Evolutionary conservation across 2,329 filamentous ascomycete genomes (phyloP).

Genomic region (Stachybotrys elegans): DNA sequence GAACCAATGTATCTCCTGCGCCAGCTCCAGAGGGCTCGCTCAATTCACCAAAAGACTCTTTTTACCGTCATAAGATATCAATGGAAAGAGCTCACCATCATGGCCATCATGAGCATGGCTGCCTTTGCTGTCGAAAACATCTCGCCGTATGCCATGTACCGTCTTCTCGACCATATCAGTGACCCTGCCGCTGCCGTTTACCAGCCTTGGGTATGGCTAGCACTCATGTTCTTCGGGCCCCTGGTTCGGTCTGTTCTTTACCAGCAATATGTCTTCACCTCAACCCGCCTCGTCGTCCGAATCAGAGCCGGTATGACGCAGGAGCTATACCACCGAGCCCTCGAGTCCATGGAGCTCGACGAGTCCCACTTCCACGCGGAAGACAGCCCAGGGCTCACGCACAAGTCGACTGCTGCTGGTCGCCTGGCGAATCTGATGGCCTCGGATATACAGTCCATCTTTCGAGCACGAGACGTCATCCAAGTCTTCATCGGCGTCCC

Average conservation of each 20-base stretch:
- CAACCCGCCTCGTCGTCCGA: constrained; percentile 51
- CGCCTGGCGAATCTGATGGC: constrained; percentile 53
- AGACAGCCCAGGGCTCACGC: constrained; percentile 19
- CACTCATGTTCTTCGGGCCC: constrained; percentile 48
- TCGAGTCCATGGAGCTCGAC: constrained; percentile 51
- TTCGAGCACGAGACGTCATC: constrained; percentile 45
- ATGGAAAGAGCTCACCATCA: constrained; percentile 34
- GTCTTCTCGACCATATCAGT: constrained; percentile 46
- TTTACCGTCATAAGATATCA: constrained; percentile 41
- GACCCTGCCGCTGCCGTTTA: constrained; percentile 37
- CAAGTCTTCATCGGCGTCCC: constrained; percentile 40
- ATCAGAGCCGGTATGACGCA: constrained; percentile 53
- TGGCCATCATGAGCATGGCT: constrained; percentile 35
- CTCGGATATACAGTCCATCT: constrained; percentile 52
- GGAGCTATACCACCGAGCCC: constrained; percentile 51
- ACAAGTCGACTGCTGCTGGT: constrained; percentile 40
- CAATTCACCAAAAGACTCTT: constrained; percentile 36
- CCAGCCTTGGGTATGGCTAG: constrained; percentile 48
- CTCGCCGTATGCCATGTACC: constrained; percentile 49
- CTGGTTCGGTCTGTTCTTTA: constrained; percentile 41
- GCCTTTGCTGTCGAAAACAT: constrained; percentile 42
- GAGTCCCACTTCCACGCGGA: constrained; percentile 41
- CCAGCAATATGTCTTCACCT: constrained; percentile 54
- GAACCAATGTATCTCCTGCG: constrained; percentile 44
- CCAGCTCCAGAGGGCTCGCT: constrained; percentile 37